These are phyloP conservation scores for Kurtzmaniella quercitrusa DNA, from an alignment of 1,139 yeast genomes.

Conservation along the genomic window DNA sequence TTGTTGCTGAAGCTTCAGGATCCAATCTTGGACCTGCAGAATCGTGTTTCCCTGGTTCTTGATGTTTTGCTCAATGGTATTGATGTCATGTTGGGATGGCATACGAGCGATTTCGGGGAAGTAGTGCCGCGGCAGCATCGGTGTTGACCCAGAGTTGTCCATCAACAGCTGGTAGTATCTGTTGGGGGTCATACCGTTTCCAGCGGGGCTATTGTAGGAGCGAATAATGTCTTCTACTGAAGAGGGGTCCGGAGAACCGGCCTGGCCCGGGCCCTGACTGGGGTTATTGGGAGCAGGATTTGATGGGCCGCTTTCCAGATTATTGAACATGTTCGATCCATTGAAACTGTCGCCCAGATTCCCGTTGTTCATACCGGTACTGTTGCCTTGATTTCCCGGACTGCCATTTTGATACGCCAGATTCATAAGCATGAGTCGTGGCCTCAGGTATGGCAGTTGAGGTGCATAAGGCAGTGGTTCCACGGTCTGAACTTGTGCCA, in stretches of 20 bases:
- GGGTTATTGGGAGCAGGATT: background rate
- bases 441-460: conserved; percentile 26
- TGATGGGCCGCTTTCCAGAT: no score
- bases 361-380: background rate
- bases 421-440: conserved; percentile 38
- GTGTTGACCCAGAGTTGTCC: conserved; percentile 15
- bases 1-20: conserved; percentile 39
- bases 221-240: conserved; percentile 37
- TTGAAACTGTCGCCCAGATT: background rate
- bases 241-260: conserved; percentile 12
- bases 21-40: conserved; percentile 58
- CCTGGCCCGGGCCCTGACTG: background rate
- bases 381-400: background rate
- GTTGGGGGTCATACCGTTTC: conserved; percentile 15
- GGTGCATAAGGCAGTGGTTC: conserved; percentile 9
- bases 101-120: conserved; percentile 3
- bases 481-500: conserved; percentile 5
- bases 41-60: conserved; percentile 51
- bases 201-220: conserved; percentile 23
- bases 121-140: conserved; percentile 1
- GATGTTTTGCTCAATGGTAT: conserved; percentile 41
- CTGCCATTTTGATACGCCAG: background rate
- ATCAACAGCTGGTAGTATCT: conserved; percentile 30
- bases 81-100: conserved; percentile 18
- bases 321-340: no score